Evolutionary conservation across 257 asterid genomes (phyloP), one percentile per base, ranked within the genome.

Genomic region (Nicotiana undulata): DNA sequence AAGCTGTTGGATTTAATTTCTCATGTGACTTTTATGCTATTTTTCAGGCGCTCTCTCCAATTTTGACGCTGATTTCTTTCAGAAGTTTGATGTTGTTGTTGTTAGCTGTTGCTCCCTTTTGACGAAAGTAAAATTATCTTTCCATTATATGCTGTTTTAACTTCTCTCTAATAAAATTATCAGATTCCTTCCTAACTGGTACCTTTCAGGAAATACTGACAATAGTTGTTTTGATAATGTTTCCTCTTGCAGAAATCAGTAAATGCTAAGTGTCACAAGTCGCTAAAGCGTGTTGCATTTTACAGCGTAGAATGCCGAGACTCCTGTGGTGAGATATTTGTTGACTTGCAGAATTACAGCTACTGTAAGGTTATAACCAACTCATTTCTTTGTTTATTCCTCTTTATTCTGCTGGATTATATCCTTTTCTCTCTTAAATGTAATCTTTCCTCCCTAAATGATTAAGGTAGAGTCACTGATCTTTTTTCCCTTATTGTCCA

Each of bases 251-350:
- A 96, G 99, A 89, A 85, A 88, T 90, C 90, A 61, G 92, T 90
- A 79, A 96, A 96, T 72, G 95, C 91, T 79, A 94, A 91, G 89
- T 96, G 99, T 76, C 99, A 96, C 88, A 92, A 90, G 86, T 85
- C 72, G 77, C 84, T 86, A 65, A 96, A 90, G 85, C 97, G 97
- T 18, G 86, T 90, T 64, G 92, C 98, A 55, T 96, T 94, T 89
- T 96, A 96, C 83, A 75, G 92, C 18, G 98, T 96, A 81, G 97
- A 96, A 82, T 94, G 97, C 86, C 92, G 98, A 86, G 99, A 90
- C 85, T 91, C 94, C 4, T 96, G 99, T 76, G 99, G 97, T 63
- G 99, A 96, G 90, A 88, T 96, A 82, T 96, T 96, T 86, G 95
- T 94, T 82, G 99, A 96, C 87, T 90, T 96, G 92, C 97, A 96